Percentiles rank a stretch among this genome's conserved stretches.
phyloP scores from a whole-genome alignment of 257 asterid genomes.

The Catharanthus roseus region DNA sequence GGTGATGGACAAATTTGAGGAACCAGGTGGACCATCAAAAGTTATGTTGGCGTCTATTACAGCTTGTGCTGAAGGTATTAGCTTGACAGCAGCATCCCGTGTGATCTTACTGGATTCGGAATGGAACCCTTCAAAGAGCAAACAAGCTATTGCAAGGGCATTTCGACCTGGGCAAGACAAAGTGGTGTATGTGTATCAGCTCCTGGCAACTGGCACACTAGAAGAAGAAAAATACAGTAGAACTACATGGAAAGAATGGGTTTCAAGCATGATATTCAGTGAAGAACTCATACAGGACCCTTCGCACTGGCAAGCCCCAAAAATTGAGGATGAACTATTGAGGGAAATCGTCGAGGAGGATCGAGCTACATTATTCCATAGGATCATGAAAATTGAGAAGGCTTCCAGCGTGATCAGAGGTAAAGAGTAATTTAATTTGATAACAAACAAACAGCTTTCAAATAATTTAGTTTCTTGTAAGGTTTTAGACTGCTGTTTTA shows the following conservation, averaged over 20 bases:
- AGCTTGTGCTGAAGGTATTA: constrained; percentile 94
- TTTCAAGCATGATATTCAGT: constrained; percentile 94
- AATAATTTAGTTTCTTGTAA: neutral
- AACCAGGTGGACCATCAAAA: constrained; percentile 77
- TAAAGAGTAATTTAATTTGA: constrained; percentile 28
- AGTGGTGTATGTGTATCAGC: constrained; percentile 88
- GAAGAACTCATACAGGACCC: constrained; percentile 91
- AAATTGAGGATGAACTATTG: constrained; percentile 77
- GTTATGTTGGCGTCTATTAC: constrained; percentile 93
- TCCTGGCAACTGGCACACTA: constrained; percentile 75
- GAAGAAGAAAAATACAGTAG: constrained; percentile 88
- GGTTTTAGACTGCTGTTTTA: neutral
- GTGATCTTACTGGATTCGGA: constrained; percentile 88
- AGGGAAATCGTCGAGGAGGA: constrained; percentile 97
- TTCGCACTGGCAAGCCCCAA: constrained; percentile 94
- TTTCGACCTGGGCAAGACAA: constrained; percentile 97
- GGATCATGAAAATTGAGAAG: constrained; percentile 93
- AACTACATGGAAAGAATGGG: constrained; percentile 99
- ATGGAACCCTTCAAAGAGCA: constrained; percentile 98
- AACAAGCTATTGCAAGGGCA: constrained; percentile 93
- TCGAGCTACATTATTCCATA: constrained; percentile 74
- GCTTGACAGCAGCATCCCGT: constrained; percentile 89
- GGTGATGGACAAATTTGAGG: constrained; percentile 91
- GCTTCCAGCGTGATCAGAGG: constrained; percentile 81
- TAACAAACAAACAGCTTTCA: neutral